A percentile compares a stretch with the other conserved stretches of the same genome.
Evolutionary conservation across 2,329 filamentous ascomycete species (phyloP).

Genomic region (Aspergillus sp.): DNA sequence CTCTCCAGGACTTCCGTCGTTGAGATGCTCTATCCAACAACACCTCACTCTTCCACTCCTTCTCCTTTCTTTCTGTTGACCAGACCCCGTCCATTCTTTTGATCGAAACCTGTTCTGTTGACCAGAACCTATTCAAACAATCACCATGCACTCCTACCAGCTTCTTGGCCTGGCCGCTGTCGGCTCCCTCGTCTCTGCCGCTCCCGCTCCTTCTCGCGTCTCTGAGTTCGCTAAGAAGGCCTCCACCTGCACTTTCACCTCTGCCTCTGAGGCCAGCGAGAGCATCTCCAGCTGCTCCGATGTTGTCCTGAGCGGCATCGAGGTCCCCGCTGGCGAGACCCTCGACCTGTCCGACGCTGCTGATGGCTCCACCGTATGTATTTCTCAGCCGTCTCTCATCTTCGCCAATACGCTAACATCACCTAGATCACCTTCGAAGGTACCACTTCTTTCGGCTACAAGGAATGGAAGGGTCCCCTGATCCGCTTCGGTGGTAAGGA

Average conservation of each 20-base stretch:
- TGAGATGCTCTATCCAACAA: neutral
- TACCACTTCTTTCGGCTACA: constrained; percentile 66
- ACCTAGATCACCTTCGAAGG: constrained; percentile 62
- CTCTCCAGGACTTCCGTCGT: neutral
- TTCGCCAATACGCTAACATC: neutral
- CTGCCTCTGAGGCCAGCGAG: constrained; percentile 5
- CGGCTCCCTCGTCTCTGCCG: constrained; percentile 4
- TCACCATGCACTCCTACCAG: constrained; percentile 6
- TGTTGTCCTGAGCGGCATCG: constrained; percentile 3
- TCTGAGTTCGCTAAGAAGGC: constrained; percentile 8
- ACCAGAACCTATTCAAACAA: neutral
- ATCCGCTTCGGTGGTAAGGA: constrained; percentile 61
- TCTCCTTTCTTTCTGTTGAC: constrained; percentile 1
- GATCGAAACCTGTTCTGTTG: constrained; percentile 1
- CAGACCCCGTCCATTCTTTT: constrained; percentile 4
- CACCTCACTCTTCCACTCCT: constrained; percentile 1
- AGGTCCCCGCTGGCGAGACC: constrained; percentile 5
- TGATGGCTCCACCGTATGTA: constrained; percentile 49
- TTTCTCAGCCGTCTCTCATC: constrained; percentile 5
- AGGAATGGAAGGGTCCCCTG: constrained; percentile 66
- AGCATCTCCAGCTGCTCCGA: constrained; percentile 5
- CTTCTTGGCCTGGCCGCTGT: constrained; percentile 7
- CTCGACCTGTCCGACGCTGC: constrained; percentile 14
- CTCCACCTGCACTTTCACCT: constrained; percentile 6
- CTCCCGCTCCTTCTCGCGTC: constrained; percentile 3